Conservation (phyloP, 768 basidiomycete species). For the Podaxis sp. region DNA sequence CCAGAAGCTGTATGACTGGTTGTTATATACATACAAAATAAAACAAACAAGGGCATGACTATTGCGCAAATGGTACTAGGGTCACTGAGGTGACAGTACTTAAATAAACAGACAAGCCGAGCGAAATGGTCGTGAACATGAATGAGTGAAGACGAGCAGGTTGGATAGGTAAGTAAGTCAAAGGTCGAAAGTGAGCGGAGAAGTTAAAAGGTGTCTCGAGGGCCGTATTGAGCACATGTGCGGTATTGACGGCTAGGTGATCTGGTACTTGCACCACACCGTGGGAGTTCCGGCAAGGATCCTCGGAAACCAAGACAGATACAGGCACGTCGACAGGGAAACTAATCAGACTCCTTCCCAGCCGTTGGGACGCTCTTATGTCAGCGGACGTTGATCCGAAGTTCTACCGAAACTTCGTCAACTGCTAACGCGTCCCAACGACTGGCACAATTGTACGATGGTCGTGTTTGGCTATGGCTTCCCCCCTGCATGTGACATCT, state of each 20-base stretch:
- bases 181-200: neutral
- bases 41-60: conserved; percentile 7
- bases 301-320: neutral
- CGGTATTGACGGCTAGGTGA: neutral
- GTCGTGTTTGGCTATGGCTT: too few species aligned
- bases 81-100: conserved; percentile 2
- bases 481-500: too few species aligned
- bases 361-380: too few species aligned
- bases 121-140: neutral
- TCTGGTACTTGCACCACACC: conserved; percentile 1
- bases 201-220: neutral
- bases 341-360: too few species aligned
- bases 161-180: neutral
- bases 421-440: too few species aligned
- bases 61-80: conserved; percentile 2
- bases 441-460: too few species aligned
- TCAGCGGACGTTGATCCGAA: too few species aligned
- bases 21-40: conserved; percentile 5
- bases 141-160: neutral
- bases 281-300: conserved; percentile 5
- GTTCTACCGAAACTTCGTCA: too few species aligned
- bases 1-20: neutral
- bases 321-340: neutral
- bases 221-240: neutral
- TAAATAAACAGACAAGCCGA: neutral